Conservation (phyloP, 2,329 filamentous ascomycete species). For the Pezicula radicicola region DNA sequence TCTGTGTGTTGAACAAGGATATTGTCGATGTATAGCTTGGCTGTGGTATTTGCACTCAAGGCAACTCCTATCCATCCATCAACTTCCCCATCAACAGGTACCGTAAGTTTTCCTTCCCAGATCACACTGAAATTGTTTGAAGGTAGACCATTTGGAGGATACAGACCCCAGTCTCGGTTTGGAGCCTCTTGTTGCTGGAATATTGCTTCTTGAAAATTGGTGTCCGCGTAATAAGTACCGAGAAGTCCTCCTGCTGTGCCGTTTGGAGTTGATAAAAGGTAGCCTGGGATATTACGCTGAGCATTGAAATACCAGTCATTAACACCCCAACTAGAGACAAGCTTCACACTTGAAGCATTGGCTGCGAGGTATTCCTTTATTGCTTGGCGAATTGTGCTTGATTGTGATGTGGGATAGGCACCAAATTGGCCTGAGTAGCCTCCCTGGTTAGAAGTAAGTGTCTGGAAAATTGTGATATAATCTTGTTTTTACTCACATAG, state of each 20-base stretch:
- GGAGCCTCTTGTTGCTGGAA: constrained; percentile 32
- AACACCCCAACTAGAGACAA: constrained; percentile 38
- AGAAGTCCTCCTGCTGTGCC: constrained; percentile 33
- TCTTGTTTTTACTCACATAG: constrained; percentile 19
- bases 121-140: constrained; percentile 42
- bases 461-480: neutral
- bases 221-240: constrained; percentile 38
- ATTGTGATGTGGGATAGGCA: constrained; percentile 34
- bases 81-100: constrained; percentile 34
- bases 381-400: constrained; percentile 36
- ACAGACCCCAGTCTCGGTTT: constrained; percentile 40
- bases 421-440: constrained; percentile 41
- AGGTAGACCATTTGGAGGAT: constrained; percentile 37
- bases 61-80: constrained; percentile 41
- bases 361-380: constrained; percentile 26
- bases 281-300: constrained; percentile 39
- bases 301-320: constrained; percentile 42
- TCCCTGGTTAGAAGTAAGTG: constrained; percentile 18
- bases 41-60: constrained; percentile 36
- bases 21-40: constrained; percentile 34
- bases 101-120: constrained; percentile 37
- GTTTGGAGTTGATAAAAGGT: constrained; percentile 34
- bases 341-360: constrained; percentile 21
- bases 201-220: constrained; percentile 32
- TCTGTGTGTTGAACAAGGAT: constrained; percentile 27